Base-by-base conservation (phyloP, 345 rosid species). In the Isatis tinctoria region DNA sequence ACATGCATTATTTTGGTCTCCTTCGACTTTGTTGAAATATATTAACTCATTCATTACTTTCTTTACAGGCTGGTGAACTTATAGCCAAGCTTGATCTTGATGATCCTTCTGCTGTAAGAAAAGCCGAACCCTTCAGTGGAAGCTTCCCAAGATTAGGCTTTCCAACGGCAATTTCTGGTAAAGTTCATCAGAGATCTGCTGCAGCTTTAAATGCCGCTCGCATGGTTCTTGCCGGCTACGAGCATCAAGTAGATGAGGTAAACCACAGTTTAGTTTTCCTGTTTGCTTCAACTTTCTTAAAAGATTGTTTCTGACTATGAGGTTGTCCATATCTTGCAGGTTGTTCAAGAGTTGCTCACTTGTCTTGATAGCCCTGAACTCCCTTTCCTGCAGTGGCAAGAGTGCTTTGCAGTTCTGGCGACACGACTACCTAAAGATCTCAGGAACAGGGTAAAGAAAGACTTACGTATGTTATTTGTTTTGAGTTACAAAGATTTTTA, bases 311-410 rank as follows among this genome's bases (percentile, higher is more conserved):
- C 36, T 8, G 40, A 72, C 45, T 59, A 22, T 22, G 13, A 45
- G 61, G 47, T 17, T 56, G 63, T 8, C 59, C 61, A 27, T 83
- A 65, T 77, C 58, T 51, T 72, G 76, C 78, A 93, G 98, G 98
- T 94, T 41, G 93, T 87, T 72, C 95, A 88, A 80, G 91, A 75
- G 85, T 85, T 95, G 80, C 93, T 95, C 12, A 82, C 72, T 52
- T 90, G 92, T 78, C 97, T 94, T 62, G 97, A 91, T 76, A 91
- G 87, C 80, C 97, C 97, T 43, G 93, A 88, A 74, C 90, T 92
- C 35, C 97, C 99, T 73, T 95, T 90, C 78, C 99, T 92, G 79
- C 97, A 91, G 74, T 94, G 99, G 97, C 99, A 91, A 92, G 97
- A 94, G 81, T 86, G 87, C 82, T 73, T 90, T 66, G 85, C 99